Evolutionary conservation across 306 rosid species (phyloP).

Genomic region (Pyrus pyrifolia): DNA sequence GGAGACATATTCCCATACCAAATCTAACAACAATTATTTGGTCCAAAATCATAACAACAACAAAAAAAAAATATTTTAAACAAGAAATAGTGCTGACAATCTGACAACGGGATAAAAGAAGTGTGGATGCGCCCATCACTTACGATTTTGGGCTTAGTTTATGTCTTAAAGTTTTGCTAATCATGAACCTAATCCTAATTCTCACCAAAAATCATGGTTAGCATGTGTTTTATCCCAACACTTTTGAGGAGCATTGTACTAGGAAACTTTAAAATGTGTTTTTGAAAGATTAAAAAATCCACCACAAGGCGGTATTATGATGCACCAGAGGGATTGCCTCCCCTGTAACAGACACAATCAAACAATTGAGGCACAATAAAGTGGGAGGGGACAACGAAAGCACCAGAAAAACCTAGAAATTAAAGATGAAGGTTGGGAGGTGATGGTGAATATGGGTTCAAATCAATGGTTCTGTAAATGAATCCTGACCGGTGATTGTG

Average conservation of each 20-base stretch:
- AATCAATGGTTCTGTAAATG: neutral
- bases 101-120: constrained; percentile 17
- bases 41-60: constrained; percentile 5
- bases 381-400: constrained; percentile 7
- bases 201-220: constrained; percentile 51
- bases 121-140: constrained; percentile 9
- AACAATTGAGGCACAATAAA: constrained; percentile 23
- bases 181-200: constrained; percentile 46
- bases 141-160: constrained; percentile 17
- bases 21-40: constrained; percentile 1
- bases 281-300: constrained; percentile 16
- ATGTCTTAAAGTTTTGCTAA: constrained; percentile 22
- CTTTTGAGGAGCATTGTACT: constrained; percentile 12
- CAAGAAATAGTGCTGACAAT: constrained; percentile 12
- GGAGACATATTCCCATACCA: constrained; percentile 1
- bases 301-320: constrained; percentile 39
- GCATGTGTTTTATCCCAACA: constrained; percentile 37
- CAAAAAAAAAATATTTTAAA: neutral
- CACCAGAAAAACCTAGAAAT: neutral
- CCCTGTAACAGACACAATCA: constrained; percentile 47
- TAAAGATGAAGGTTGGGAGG: neutral
- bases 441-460: neutral
- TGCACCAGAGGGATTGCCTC: constrained; percentile 47
- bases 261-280: constrained; percentile 22
- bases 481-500: neutral